These are phyloP conservation scores for Wickerhamiella musiphila DNA, from an alignment of 805 yeast species.

Conservation along the genomic window DNA sequence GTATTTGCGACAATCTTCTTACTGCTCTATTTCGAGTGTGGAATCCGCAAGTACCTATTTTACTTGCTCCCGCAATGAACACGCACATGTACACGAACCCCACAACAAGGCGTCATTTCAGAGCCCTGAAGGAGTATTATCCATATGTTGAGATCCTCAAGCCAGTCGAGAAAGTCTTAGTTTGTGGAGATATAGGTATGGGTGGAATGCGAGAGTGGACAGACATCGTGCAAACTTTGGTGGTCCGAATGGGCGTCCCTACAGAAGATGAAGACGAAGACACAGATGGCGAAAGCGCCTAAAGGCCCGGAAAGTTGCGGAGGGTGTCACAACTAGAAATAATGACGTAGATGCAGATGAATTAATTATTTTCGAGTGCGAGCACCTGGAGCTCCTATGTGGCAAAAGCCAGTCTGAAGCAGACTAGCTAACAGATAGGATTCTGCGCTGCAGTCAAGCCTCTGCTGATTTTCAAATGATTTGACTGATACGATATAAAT, in stretches of 20 bases:
- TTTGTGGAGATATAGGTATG: slow-evolving; percentile 94
- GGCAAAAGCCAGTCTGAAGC: too few species aligned
- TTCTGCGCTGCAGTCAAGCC: too few species aligned
- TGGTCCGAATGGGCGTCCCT: slow-evolving; percentile 22
- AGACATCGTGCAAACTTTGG: slow-evolving; percentile 79
- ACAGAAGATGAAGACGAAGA: slow-evolving; percentile 17
- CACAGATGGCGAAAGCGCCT: slow-evolving; percentile 15
- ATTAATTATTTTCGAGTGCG: too few species aligned
- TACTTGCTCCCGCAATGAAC: slow-evolving; percentile 93
- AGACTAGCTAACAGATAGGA: too few species aligned
- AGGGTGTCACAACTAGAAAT: too few species aligned
- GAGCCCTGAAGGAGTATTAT: slow-evolving; percentile 61
- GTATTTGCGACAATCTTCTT: slow-evolving; percentile 78
- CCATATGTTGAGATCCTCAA: slow-evolving; percentile 82
- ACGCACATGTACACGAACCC: slow-evolving; percentile 83
- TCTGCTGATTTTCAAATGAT: too few species aligned
- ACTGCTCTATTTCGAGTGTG: slow-evolving; percentile 86
- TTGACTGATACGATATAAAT: too few species aligned
- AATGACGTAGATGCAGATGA: too few species aligned
- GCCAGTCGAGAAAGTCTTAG: slow-evolving; percentile 90
- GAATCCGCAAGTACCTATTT: slow-evolving; percentile 83
- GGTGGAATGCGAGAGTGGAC: slow-evolving; percentile 98
- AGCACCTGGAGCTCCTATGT: too few species aligned
- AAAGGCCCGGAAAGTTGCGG: too few species aligned
- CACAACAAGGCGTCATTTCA: slow-evolving; percentile 67